Conservation (phyloP, 2,329 filamentous ascomycete genomes). For the Penicillium sp. region DNA sequence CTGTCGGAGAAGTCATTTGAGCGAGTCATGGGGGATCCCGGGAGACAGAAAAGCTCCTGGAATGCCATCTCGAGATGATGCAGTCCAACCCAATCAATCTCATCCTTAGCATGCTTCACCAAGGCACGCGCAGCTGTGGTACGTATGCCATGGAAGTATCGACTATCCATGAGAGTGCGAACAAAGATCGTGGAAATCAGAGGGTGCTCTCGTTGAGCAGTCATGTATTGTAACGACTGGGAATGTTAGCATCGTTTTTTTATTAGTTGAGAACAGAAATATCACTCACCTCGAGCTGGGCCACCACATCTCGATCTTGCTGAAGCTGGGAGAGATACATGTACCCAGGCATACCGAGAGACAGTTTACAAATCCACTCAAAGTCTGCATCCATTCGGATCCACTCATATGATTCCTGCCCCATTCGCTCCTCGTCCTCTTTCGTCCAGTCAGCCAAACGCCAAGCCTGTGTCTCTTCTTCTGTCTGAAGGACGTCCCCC, state of each 20-base stretch:
- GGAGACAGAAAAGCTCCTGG: slow-evolving; percentile 81
- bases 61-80: slow-evolving; percentile 84
- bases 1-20: slow-evolving; percentile 92
- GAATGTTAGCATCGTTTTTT: slow-evolving; percentile 2
- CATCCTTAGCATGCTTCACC: slow-evolving; percentile 70
- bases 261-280: neutral
- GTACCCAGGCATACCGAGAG: slow-evolving; percentile 80
- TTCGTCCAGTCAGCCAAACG: slow-evolving; percentile 82
- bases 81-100: slow-evolving; percentile 72
- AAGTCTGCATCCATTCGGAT: slow-evolving; percentile 97
- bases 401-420: slow-evolving; percentile 96
- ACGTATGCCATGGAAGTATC: slow-evolving; percentile 92
- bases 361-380: slow-evolving; percentile 90
- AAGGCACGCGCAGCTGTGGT: slow-evolving; percentile 78
- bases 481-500: slow-evolving; percentile 81
- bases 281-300: slow-evolving; percentile 61
- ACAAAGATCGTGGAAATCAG: slow-evolving; percentile 86
- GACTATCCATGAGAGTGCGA: slow-evolving; percentile 82
- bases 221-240: slow-evolving; percentile 70
- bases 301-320: slow-evolving; percentile 93
- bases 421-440: slow-evolving; percentile 87
- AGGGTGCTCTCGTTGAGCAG: slow-evolving; percentile 65
- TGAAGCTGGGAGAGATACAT: slow-evolving; percentile 98
- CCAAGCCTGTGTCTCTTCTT: slow-evolving; percentile 82
- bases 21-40: slow-evolving; percentile 71